Evolutionary conservation across 2,329 filamentous ascomycete species (phyloP).

Genomic region (Trichoderma harzianum): DNA sequence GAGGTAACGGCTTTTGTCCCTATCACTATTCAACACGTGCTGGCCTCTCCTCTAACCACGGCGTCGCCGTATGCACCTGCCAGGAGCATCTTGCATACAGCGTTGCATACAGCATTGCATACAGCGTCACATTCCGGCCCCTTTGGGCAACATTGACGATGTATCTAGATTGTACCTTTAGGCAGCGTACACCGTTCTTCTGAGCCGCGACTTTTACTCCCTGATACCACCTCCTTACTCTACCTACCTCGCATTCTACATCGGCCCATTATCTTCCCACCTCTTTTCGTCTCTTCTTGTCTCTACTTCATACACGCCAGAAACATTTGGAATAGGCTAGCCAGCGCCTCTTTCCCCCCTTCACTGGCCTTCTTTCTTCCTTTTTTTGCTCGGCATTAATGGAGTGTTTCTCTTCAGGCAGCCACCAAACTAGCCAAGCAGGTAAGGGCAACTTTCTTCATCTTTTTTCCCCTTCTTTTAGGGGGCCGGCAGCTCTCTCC

Average conservation of each 20-base stretch:
- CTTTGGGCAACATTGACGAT: not conserved
- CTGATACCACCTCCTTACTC: not conserved
- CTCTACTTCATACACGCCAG: not conserved
- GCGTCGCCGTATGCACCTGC: constrained; percentile 16
- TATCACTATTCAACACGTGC: constrained; percentile 13
- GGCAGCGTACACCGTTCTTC: constrained; percentile 9
- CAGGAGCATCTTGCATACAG: constrained; percentile 16
- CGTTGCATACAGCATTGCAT: constrained; percentile 7
- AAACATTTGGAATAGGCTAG: not conserved
- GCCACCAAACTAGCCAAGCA: not conserved
- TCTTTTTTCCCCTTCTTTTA: not conserved
- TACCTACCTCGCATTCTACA: not conserved
- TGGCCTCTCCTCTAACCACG: constrained; percentile 15
- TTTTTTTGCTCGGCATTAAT: not conserved
- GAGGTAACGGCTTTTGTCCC: not conserved
- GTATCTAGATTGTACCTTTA: constrained; percentile 13
- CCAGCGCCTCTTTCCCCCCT: not conserved
- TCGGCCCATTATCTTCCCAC: not conserved
- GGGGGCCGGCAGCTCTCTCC: not conserved
- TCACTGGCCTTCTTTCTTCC: not conserved
- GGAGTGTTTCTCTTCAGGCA: constrained; percentile 1
- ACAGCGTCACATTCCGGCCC: constrained; percentile 8
- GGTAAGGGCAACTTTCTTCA: not conserved
- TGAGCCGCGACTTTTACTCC: not conserved
- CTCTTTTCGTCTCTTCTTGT: not conserved